Base-by-base conservation (phyloP, 2,329 filamentous ascomycete species). In the Ploettnerulaceae sp. region DNA sequence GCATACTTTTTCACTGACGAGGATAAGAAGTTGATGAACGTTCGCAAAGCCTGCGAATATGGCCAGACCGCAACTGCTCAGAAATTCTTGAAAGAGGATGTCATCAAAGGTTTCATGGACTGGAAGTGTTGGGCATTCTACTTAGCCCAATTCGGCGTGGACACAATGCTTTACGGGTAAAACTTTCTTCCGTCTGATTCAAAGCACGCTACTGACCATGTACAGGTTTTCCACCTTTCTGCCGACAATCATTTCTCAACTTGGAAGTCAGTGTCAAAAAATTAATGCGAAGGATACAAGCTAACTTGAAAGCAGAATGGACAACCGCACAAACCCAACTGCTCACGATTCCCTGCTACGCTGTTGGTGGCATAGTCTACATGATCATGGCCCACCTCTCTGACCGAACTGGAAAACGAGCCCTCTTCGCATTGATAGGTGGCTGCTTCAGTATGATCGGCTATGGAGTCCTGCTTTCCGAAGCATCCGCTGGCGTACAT, bases 271-370 rank as follows among this genome's bases (percentile, higher is more conserved):
- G 42, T 15, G 17, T 12, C 11, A 3, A 7, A n/a, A n/a, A n/a
- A n/a, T 33, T 6, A 18, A 41, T 12, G 25, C 24, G 3, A 31
- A 7, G 3, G 15, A 14, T 20, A 21, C 20, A 8, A 29, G 17
- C 21, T 45, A 7, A 31, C 9, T 7, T 7, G 2, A 62, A 61
- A 2, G 4, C n/a, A 39, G 37, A 34, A 47, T 83, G 79, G 65
- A 69, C 71, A 0, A 68, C 68, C 0, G 70, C 77, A 0, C 71
- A 81, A 54, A 74, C 82, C 0, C 82, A 87, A 59, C 78, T 79
- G 26, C 69, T 86, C 33, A 86, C 82, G 0, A 79, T 86, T 15
- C 83, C 83, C 1, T 81, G 81, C 58, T 86, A 86, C 52, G 71
- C 73, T 0, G 60, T 83, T 1, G 82, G 82, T 1, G 81, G 80